A percentile compares a stretch with the other conserved stretches of the same genome.
Evolutionary conservation across 2,329 filamentous ascomycete genomes (phyloP).

Genomic region (Aspergillus alliaceus): DNA sequence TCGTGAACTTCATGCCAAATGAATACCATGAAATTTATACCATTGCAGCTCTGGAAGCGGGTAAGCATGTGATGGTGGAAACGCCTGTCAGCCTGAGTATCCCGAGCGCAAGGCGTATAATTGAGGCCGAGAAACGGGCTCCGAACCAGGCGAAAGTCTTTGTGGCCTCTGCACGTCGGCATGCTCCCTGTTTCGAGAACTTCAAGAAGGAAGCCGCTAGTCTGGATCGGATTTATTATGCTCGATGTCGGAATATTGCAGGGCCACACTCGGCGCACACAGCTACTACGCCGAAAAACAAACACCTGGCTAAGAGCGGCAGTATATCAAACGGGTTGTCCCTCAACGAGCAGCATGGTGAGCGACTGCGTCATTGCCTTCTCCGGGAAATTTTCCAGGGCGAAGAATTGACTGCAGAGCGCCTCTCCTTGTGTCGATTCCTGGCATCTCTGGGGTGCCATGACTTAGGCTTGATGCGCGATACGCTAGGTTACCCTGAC

Average conservation of each 20-base stretch:
- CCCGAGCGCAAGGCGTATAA: constrained; percentile 48
- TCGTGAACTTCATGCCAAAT: constrained; percentile 58
- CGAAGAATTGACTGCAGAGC: constrained; percentile 29
- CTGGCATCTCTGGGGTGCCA: constrained; percentile 54
- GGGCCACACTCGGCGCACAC: constrained; percentile 49
- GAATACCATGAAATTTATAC: constrained; percentile 57
- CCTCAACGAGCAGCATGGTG: not conserved
- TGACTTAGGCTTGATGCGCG: constrained; percentile 56
- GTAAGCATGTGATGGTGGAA: constrained; percentile 61
- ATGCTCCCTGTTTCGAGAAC: constrained; percentile 56
- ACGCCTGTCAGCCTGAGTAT: constrained; percentile 57
- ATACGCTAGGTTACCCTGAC: constrained; percentile 53
- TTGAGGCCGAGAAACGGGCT: constrained; percentile 49
- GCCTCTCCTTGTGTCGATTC: constrained; percentile 41
- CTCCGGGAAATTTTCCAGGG: constrained; percentile 29
- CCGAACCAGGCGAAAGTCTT: constrained; percentile 49
- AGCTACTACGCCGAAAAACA: constrained; percentile 11
- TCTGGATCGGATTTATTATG: constrained; percentile 57
- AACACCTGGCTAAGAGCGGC: not conserved
- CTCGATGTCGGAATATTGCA: constrained; percentile 52
- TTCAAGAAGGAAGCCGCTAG: constrained; percentile 54
- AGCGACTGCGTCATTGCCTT: constrained; percentile 7
- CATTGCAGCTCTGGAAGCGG: constrained; percentile 52
- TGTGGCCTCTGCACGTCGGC: constrained; percentile 63
- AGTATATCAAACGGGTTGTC: not conserved